phyloP scores from a whole-genome alignment of 345 rosid genomes.

The Hibiscus tridactylites region DNA sequence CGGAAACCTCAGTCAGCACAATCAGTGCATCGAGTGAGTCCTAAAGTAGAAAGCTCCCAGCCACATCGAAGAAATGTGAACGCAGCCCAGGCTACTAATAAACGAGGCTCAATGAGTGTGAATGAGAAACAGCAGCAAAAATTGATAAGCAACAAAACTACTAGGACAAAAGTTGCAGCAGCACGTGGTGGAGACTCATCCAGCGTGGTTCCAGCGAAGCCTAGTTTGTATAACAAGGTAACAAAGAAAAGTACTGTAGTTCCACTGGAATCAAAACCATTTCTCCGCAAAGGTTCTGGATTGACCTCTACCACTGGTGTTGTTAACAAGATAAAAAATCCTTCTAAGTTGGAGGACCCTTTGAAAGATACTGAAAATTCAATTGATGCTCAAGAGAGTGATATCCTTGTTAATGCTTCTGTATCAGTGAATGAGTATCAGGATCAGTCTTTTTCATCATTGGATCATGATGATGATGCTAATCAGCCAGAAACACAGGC shows the following conservation, averaged over 20 bases:
- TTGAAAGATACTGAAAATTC: constrained; percentile 18
- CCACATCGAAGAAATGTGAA: constrained; percentile 23
- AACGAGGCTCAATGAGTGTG: constrained; percentile 19
- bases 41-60: constrained; percentile 36
- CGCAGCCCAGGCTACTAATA: constrained; percentile 16
- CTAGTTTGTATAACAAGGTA: constrained; percentile 39
- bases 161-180: constrained; percentile 25
- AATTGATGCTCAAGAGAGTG: constrained; percentile 22
- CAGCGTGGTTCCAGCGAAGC: constrained; percentile 27
- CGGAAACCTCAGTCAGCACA: constrained; percentile 34
- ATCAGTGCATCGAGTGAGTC: constrained; percentile 26
- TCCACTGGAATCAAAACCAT: constrained; percentile 48
- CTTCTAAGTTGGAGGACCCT: constrained; percentile 21
- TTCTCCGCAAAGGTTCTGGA: constrained; percentile 43
- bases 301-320: not conserved
- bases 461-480: constrained; percentile 9
- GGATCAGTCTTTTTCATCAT: constrained; percentile 18
- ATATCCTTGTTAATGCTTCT: constrained; percentile 23
- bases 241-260: constrained; percentile 56
- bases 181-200: constrained; percentile 27
- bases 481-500: constrained; percentile 22
- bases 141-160: constrained; percentile 24
- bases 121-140: constrained; percentile 30
- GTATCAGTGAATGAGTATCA: constrained; percentile 18
- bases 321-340: constrained; percentile 5